phyloP scores from a whole-genome alignment of 805 yeast genomes.

The Cyberlindnera saturnus region DNA sequence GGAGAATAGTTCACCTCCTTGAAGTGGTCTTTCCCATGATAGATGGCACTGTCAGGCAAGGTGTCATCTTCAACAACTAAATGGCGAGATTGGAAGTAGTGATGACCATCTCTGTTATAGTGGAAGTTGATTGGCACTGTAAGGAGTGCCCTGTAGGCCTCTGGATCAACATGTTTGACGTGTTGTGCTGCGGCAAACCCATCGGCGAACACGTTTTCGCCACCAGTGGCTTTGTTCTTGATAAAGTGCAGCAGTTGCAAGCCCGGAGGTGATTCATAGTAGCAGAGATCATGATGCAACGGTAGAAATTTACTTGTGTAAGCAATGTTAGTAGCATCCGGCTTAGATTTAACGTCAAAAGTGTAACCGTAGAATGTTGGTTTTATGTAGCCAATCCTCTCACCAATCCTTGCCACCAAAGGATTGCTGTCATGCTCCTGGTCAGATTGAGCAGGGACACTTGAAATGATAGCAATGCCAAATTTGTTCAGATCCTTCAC shows the following conservation, averaged over 20 bases:
- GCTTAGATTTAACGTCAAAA: slow-evolving; percentile 54
- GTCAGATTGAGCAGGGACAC: slow-evolving; percentile 46
- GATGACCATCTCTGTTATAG: slow-evolving; percentile 54
- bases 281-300: slow-evolving; percentile 70
- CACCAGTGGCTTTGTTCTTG: slow-evolving; percentile 49
- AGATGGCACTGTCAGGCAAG: slow-evolving; percentile 1
- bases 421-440: slow-evolving; percentile 18
- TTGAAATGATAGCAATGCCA: slow-evolving; percentile 53
- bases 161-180: slow-evolving; percentile 50
- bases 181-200: slow-evolving; percentile 57
- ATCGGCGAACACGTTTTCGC: slow-evolving; percentile 66
- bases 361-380: slow-evolving; percentile 66
- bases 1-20: slow-evolving; percentile 70
- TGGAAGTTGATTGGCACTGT: slow-evolving; percentile 64
- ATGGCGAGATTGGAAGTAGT: slow-evolving; percentile 58
- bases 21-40: slow-evolving; percentile 26
- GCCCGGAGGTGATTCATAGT: slow-evolving; percentile 80
- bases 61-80: slow-evolving; percentile 51
- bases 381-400: slow-evolving; percentile 60
- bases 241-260: slow-evolving; percentile 62
- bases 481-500: slow-evolving; percentile 42
- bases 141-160: slow-evolving; percentile 56
- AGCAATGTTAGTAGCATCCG: slow-evolving; percentile 62
- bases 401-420: slow-evolving; percentile 38
- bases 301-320: slow-evolving; percentile 61